Conservation (phyloP, 2,329 filamentous ascomycete genomes). For the Nothopassalora personata region DNA sequence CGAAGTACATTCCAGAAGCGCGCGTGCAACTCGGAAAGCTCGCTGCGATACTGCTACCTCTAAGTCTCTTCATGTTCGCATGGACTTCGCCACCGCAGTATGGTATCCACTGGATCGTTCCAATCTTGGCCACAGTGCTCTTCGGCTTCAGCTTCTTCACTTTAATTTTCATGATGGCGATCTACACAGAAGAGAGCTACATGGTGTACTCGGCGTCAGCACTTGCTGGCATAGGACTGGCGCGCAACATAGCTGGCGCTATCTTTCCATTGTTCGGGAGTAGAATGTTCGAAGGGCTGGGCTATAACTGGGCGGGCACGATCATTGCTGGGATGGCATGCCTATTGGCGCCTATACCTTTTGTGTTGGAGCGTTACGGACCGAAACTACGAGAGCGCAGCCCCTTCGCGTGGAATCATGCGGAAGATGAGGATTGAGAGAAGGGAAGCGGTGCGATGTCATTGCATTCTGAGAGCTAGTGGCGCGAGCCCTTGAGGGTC, state of each 20-base stretch:
- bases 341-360: conserved; percentile 19
- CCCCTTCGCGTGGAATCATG: conserved; percentile 37
- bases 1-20: conserved; percentile 38
- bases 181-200: conserved; percentile 47
- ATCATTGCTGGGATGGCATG: conserved; percentile 37
- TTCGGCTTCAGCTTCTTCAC: conserved; percentile 50
- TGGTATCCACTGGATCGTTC: conserved; percentile 34
- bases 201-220: conserved; percentile 40
- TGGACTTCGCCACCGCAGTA: conserved; percentile 35
- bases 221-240: conserved; percentile 38
- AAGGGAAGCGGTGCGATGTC: neutral
- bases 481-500: neutral
- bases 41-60: conserved; percentile 38
- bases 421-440: conserved; percentile 29
- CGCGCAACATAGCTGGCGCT: conserved; percentile 36
- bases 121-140: conserved; percentile 45
- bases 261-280: conserved; percentile 38
- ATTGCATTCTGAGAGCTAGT: neutral
- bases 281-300: conserved; percentile 35
- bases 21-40: conserved; percentile 42
- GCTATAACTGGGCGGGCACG: conserved; percentile 36
- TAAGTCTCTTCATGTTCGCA: conserved; percentile 39
- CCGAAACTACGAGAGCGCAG: conserved; percentile 33
- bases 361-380: conserved; percentile 32
- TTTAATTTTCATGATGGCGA: conserved; percentile 47